These are phyloP conservation scores for Cadophora gregata DNA, from an alignment of 2,329 filamentous ascomycete species.

Conservation along the genomic window DNA sequence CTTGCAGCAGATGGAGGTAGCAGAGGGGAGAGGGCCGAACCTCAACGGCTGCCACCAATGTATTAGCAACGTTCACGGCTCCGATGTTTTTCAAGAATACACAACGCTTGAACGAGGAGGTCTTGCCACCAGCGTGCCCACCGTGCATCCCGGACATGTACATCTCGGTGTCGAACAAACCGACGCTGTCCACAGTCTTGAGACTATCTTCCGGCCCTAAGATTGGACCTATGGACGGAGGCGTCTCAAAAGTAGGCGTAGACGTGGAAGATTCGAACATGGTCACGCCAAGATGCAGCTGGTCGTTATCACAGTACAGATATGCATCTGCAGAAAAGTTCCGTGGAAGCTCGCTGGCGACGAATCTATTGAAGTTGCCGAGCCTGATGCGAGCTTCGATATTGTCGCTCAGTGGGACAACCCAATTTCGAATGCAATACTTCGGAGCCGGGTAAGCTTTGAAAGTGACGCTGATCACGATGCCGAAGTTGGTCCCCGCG, in stretches of 20 bases:
- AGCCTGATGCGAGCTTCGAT: constrained; percentile 46
- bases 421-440: constrained; percentile 35
- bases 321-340: constrained; percentile 60
- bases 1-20: constrained; percentile 65
- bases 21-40: constrained; percentile 49
- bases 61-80: constrained; percentile 41
- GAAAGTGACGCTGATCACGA: constrained; percentile 38
- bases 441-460: constrained; percentile 29
- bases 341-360: constrained; percentile 50
- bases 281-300: constrained; percentile 58
- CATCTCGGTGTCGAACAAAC: constrained; percentile 64
- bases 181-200: constrained; percentile 53
- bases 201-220: constrained; percentile 46
- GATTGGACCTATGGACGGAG: constrained; percentile 29
- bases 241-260: constrained; percentile 22
- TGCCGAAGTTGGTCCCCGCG: constrained; percentile 38
- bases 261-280: constrained; percentile 50
- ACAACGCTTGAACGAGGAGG: constrained; percentile 69
- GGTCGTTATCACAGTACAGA: constrained; percentile 55
- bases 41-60: constrained; percentile 53
- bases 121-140: constrained; percentile 61
- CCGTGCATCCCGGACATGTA: constrained; percentile 66
- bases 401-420: constrained; percentile 28
- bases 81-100: constrained; percentile 61
- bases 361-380: constrained; percentile 45